A percentile compares a stretch with the other conserved stretches of the same genome.
These are phyloP conservation scores for Hibiscus trionum DNA, from an alignment of 345 rosid species.

Conservation along the genomic window DNA sequence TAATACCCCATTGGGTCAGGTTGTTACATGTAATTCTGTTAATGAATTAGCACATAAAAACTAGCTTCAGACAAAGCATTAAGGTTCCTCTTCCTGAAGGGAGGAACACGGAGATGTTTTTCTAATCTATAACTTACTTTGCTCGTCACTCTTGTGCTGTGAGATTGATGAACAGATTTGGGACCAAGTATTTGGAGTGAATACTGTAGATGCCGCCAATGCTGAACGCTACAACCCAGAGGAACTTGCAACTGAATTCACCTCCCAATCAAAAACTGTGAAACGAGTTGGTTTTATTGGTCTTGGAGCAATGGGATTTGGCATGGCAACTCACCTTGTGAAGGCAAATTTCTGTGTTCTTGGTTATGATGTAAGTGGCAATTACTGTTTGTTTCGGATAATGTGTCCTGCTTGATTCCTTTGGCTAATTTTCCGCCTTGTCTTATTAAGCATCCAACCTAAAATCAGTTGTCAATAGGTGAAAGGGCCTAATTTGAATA, in stretches of 20 bases:
- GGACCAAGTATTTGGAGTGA: slow-evolving; percentile 59
- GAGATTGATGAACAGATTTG: slow-evolving; percentile 41
- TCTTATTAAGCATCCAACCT: background rate
- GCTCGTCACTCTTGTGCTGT: background rate
- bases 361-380: slow-evolving; percentile 78
- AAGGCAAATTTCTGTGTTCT: slow-evolving; percentile 54
- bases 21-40: slow-evolving; percentile 18
- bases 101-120: background rate
- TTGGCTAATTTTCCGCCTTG: background rate
- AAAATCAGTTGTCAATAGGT: background rate
- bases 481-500: background rate
- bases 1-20: slow-evolving; percentile 52
- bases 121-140: background rate
- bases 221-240: slow-evolving; percentile 65
- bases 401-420: background rate
- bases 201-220: slow-evolving; percentile 53
- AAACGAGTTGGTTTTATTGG: slow-evolving; percentile 79
- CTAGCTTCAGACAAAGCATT: background rate
- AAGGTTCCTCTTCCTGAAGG: background rate
- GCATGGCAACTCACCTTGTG: slow-evolving; percentile 84
- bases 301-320: slow-evolving; percentile 99
- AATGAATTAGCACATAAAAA: background rate
- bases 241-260: slow-evolving; percentile 51
- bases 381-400: background rate
- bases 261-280: slow-evolving; percentile 44